These are phyloP conservation scores for Cephaloascus albidus DNA, from an alignment of 805 yeast species.

Conservation along the genomic window DNA sequence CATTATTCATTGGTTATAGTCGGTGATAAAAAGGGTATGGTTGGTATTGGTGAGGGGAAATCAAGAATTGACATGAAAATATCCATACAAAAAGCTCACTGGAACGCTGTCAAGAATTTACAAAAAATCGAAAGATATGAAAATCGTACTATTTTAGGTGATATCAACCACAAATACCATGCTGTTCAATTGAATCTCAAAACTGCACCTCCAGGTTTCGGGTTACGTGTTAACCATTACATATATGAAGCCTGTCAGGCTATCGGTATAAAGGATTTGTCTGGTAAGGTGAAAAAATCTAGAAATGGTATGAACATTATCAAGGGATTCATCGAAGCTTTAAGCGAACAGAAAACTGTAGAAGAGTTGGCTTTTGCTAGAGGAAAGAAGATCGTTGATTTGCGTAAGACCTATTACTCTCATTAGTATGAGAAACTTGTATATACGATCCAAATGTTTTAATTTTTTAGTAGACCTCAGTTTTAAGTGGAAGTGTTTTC, in stretches of 20 bases:
- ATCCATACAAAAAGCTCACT: conserved; percentile 78
- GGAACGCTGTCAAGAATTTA: conserved; percentile 88
- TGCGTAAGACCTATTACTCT: conserved; percentile 81
- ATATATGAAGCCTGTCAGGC: conserved; percentile 86
- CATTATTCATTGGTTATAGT: conserved; percentile 81
- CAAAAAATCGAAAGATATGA: conserved; percentile 79
- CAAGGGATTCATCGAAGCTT: conserved; percentile 82
- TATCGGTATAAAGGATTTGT: conserved; percentile 88
- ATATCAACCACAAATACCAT: conserved; percentile 74
- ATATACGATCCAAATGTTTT: too few relatives aligned
- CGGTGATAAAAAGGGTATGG: conserved; percentile 89
- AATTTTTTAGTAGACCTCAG: too few relatives aligned
- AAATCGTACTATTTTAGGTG: conserved; percentile 83
- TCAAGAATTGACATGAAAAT: conserved; percentile 67
- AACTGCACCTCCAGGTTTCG: conserved; percentile 89
- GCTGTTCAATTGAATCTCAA: conserved; percentile 77
- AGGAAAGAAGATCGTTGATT: conserved; percentile 92
- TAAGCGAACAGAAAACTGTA: conserved; percentile 68
- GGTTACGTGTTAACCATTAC: conserved; percentile 83
- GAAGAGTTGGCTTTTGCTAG: conserved; percentile 85
- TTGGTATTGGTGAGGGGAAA: conserved; percentile 93
- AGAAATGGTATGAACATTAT: conserved; percentile 93
- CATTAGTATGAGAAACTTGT: conserved; percentile 10
- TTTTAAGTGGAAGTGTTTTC: too few relatives aligned
- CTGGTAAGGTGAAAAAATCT: conserved; percentile 86